These are phyloP conservation scores for Fragaria ananassa DNA, from an alignment of 306 rosid genomes.

Conservation along the genomic window DNA sequence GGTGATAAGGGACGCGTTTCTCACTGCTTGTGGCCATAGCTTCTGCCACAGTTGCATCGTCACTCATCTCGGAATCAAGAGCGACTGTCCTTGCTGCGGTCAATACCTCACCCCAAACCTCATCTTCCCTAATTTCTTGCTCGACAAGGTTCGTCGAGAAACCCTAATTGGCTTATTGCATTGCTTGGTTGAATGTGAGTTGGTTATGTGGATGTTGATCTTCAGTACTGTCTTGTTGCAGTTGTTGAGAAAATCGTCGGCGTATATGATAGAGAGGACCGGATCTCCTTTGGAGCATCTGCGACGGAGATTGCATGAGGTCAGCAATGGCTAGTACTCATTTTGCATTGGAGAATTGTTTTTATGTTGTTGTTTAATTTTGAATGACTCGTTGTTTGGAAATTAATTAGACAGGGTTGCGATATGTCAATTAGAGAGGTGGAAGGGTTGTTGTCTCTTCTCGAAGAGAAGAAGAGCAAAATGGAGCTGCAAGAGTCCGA, in stretches of 20 bases:
- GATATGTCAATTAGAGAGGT: constrained; percentile 67
- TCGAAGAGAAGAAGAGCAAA: constrained; percentile 71
- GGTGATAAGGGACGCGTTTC: constrained; percentile 72
- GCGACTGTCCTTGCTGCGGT: constrained; percentile 78
- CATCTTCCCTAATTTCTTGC: constrained; percentile 68
- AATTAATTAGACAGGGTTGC: constrained; percentile 53
- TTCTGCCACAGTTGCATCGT: constrained; percentile 73
- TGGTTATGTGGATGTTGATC: background rate
- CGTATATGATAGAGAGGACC: constrained; percentile 15
- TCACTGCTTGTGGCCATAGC: constrained; percentile 75
- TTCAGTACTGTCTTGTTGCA: background rate
- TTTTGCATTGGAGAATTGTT: background rate
- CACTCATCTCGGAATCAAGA: constrained; percentile 76
- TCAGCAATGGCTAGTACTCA: constrained; percentile 17
- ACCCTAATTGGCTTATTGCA: background rate
- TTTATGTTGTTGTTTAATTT: background rate
- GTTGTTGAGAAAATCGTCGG: constrained; percentile 27
- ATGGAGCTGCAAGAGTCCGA: constrained; percentile 80
- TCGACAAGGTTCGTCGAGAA: constrained; percentile 54
- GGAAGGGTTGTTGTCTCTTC: constrained; percentile 57
- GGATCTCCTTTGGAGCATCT: constrained; percentile 32
- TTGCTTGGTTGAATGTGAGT: constrained; percentile 2
- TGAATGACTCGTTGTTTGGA: constrained; percentile 7
- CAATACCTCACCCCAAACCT: constrained; percentile 51
- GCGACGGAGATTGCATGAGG: constrained; percentile 33